A percentile compares a stretch with the other conserved stretches of the same genome.
phyloP scores from a whole-genome alignment of 768 basidiomycete species.

The Leccinum uliginosum region DNA sequence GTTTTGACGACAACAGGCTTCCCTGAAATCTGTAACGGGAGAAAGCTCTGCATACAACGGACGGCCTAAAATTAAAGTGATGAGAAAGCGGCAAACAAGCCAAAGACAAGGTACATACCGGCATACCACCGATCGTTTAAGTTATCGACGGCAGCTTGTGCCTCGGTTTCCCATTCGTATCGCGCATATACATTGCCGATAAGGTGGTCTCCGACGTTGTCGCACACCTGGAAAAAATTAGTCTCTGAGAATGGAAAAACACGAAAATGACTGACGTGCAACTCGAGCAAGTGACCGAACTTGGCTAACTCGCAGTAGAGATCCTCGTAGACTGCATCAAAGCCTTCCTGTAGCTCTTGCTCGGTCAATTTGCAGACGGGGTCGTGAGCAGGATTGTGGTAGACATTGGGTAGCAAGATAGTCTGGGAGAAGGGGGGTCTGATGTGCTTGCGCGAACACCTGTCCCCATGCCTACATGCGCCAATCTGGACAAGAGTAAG shows the following conservation, averaged over 20 bases:
- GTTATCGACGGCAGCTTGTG: conserved; percentile 86
- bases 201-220: conserved; percentile 99
- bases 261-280: conserved; percentile 63
- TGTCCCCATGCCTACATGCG: conserved; percentile 96
- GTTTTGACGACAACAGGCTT: conserved; percentile 98
- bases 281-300: conserved; percentile 91
- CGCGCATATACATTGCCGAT: conserved; percentile 98
- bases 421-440: conserved; percentile 97
- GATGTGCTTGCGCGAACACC: conserved; percentile 98
- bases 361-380: conserved; percentile 84
- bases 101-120: conserved; percentile 40
- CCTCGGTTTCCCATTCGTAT: conserved; percentile 98
- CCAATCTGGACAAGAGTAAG: conserved; percentile 64
- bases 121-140: conserved; percentile 98
- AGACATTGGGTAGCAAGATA: conserved; percentile 93
- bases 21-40: conserved; percentile 97
- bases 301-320: conserved; percentile 92
- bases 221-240: conserved; percentile 64
- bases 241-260: background rate
- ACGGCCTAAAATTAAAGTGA: conserved; percentile 51
- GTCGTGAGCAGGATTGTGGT: conserved; percentile 96
- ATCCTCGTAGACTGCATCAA: conserved; percentile 93
- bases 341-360: conserved; percentile 86
- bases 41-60: conserved; percentile 96
- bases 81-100: conserved; percentile 2